Percentiles rank a stretch among this genome's conserved stretches.
These are phyloP conservation scores for Phytophthora rubi DNA, from an alignment of 352 stramenopile genomes.

Conservation along the genomic window DNA sequence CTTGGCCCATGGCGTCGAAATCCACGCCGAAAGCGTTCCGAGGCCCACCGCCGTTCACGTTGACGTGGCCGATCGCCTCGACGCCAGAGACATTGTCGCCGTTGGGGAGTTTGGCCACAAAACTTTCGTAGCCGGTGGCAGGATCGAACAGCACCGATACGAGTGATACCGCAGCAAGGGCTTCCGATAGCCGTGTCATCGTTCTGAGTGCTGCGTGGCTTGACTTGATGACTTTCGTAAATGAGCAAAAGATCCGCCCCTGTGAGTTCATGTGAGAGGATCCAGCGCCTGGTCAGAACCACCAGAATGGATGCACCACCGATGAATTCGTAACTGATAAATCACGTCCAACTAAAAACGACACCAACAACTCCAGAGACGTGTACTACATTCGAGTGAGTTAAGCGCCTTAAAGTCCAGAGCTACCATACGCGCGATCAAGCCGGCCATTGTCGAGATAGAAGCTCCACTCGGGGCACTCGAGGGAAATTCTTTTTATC, in stretches of 20 bases:
- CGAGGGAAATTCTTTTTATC: too few relatives aligned
- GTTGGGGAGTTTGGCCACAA: constrained; percentile 31
- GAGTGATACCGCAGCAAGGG: neutral
- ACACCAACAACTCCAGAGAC: neutral
- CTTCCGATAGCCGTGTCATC: neutral
- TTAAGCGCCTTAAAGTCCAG: neutral
- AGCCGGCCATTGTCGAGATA: neutral
- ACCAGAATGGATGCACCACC: neutral
- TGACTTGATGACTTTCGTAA: neutral
- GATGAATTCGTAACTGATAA: too few relatives aligned
- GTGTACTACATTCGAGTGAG: neutral
- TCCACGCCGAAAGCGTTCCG: constrained; percentile 35
- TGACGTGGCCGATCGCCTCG: constrained; percentile 32
- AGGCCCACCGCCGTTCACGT: constrained; percentile 16
- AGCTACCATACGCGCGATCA: neutral
- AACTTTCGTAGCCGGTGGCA: constrained; percentile 12
- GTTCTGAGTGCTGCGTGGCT: neutral
- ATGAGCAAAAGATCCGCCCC: neutral
- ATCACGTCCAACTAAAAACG: too few relatives aligned
- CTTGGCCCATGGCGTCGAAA: constrained; percentile 22
- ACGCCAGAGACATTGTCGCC: constrained; percentile 36
- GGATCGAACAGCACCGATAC: constrained; percentile 6
- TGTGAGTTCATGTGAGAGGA: neutral
- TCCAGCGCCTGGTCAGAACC: neutral
- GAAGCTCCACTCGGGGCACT: neutral